A percentile compares a stretch with the other conserved stretches of the same genome.
Evolutionary conservation across 2,329 filamentous ascomycete species (phyloP).

Genomic region (Myriosclerotinia duriaeana): DNA sequence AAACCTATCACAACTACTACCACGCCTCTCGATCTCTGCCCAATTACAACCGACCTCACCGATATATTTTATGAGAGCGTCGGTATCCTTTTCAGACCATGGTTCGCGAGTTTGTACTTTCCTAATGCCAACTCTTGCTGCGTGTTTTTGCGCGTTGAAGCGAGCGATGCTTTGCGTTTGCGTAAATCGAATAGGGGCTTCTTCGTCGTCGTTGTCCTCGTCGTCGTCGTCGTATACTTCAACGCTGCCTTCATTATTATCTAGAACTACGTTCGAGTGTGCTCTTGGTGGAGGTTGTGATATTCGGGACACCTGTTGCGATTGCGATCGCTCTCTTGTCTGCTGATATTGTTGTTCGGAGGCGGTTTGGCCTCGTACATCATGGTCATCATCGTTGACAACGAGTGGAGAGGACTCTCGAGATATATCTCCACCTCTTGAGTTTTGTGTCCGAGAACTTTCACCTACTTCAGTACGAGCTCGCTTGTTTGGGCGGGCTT

Average conservation of each 20-base stretch:
- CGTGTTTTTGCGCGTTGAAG: neutral
- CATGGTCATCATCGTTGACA: neutral
- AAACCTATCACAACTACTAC: constrained; percentile 34
- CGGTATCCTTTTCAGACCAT: constrained; percentile 45
- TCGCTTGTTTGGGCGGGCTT: neutral
- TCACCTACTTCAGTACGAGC: neutral
- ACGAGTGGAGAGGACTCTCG: neutral
- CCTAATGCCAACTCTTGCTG: neutral
- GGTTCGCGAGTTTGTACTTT: constrained; percentile 28
- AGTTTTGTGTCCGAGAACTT: neutral
- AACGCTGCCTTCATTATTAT: neutral
- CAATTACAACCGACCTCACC: constrained; percentile 48
- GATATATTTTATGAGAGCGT: constrained; percentile 51
- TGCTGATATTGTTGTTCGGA: neutral
- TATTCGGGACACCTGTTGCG: neutral
- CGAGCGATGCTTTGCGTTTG: neutral
- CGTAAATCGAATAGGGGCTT: neutral
- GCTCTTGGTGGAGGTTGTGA: neutral
- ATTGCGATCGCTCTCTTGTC: constrained; percentile 1
- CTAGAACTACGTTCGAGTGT: neutral
- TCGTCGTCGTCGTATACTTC: neutral
- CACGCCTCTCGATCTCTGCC: constrained; percentile 46
- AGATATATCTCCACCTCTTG: neutral
- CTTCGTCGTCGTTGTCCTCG: neutral
- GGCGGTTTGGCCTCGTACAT: neutral